These are phyloP conservation scores for Chaetomium sp. DNA, from an alignment of 2,329 filamentous ascomycete species.

Conservation along the genomic window DNA sequence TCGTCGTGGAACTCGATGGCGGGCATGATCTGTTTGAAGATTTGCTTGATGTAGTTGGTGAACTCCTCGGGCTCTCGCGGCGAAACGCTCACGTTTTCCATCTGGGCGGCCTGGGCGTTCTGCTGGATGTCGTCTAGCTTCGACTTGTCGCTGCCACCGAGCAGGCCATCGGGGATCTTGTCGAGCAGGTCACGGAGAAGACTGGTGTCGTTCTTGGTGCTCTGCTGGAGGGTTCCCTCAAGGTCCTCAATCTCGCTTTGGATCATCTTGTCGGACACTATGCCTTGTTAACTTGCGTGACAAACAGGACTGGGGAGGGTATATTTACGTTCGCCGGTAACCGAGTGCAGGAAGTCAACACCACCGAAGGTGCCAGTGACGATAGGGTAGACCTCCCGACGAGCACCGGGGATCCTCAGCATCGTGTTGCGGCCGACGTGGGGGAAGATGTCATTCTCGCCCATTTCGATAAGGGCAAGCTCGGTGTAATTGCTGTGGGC, in stretches of 20 bases:
- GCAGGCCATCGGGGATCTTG: slow-evolving; percentile 78
- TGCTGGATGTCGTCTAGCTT: slow-evolving; percentile 79
- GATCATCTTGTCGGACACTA: slow-evolving; percentile 82
- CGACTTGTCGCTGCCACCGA: slow-evolving; percentile 73
- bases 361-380: slow-evolving; percentile 93
- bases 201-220: slow-evolving; percentile 67
- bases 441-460: slow-evolving; percentile 79
- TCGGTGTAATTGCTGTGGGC: slow-evolving; percentile 94
- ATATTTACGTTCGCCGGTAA: slow-evolving; percentile 63
- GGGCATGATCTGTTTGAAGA: slow-evolving; percentile 81
- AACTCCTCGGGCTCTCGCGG: slow-evolving; percentile 83
- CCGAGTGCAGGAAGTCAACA: slow-evolving; percentile 90
- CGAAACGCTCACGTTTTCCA: slow-evolving; percentile 72
- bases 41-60: slow-evolving; percentile 71
- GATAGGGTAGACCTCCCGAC: slow-evolving; percentile 71
- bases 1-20: slow-evolving; percentile 91
- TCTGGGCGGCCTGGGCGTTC: slow-evolving; percentile 73
- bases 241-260: slow-evolving; percentile 90
- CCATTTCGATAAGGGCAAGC: slow-evolving; percentile 83
- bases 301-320: background rate
- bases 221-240: slow-evolving; percentile 75
- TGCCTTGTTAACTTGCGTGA: slow-evolving; percentile 27
- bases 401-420: slow-evolving; percentile 68
- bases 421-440: slow-evolving; percentile 78
- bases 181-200: slow-evolving; percentile 76